Percentiles rank a stretch among this genome's conserved stretches.
These are phyloP conservation scores for Pythium volutum DNA, from an alignment of 352 stramenopile species.

Conservation along the genomic window DNA sequence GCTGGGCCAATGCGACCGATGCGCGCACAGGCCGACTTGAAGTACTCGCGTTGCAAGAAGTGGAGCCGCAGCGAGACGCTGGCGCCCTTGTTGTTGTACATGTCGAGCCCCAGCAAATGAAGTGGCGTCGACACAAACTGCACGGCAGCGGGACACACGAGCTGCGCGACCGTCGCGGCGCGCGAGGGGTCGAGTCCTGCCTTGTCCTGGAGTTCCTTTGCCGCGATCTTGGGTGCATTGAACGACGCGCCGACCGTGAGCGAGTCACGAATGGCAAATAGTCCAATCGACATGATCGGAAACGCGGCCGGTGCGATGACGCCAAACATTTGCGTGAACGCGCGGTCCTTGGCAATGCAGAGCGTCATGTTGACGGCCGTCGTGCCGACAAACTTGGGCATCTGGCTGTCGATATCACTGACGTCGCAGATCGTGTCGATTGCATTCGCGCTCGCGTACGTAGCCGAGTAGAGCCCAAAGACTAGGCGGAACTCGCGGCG, in stretches of 20 bases:
- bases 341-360: slow-evolving; percentile 89
- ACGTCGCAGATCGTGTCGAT: slow-evolving; percentile 85
- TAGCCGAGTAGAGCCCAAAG: slow-evolving; percentile 88
- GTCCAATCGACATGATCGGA: slow-evolving; percentile 67
- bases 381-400: slow-evolving; percentile 88
- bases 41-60: slow-evolving; percentile 81
- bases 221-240: slow-evolving; percentile 74
- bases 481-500: slow-evolving; percentile 88
- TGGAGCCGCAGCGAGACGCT: slow-evolving; percentile 29
- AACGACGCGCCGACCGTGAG: slow-evolving; percentile 87
- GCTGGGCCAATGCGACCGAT: slow-evolving; percentile 86
- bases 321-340: slow-evolving; percentile 91
- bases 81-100: slow-evolving; percentile 84
- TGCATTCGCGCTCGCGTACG: slow-evolving; percentile 85
- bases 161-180: slow-evolving; percentile 68
- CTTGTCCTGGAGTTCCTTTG: slow-evolving; percentile 56
- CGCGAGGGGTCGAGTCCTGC: slow-evolving; percentile 40
- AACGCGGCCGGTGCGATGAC: slow-evolving; percentile 75
- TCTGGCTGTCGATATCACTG: slow-evolving; percentile 66
- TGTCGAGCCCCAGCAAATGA: slow-evolving; percentile 83
- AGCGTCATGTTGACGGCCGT: slow-evolving; percentile 90
- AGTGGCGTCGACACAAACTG: slow-evolving; percentile 89
- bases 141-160: slow-evolving; percentile 78
- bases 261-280: slow-evolving; percentile 88
- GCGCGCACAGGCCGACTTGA: slow-evolving; percentile 79